These are phyloP conservation scores for Ophiocordyceps camponoti-leonardi DNA, from an alignment of 2,329 filamentous ascomycete genomes.

Conservation along the genomic window DNA sequence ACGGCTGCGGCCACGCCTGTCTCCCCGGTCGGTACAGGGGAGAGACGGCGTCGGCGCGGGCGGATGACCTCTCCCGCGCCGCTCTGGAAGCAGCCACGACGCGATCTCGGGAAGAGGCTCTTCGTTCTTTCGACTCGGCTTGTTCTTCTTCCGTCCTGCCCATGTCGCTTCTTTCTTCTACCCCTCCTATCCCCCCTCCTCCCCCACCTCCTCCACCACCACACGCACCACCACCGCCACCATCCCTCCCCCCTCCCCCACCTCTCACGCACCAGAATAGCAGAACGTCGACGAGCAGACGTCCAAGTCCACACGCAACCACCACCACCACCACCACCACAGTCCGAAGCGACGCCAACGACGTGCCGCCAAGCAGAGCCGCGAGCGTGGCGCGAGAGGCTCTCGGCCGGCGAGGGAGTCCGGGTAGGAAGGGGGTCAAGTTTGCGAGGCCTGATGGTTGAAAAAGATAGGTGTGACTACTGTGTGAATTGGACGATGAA, in stretches of 20 bases:
- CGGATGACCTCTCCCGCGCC: constrained; percentile 34
- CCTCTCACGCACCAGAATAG: neutral
- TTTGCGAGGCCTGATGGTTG: constrained; percentile 27
- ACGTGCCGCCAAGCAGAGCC: constrained; percentile 40
- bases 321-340: too few relatives aligned
- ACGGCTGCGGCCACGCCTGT: constrained; percentile 47
- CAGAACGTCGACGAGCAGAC: constrained; percentile 7
- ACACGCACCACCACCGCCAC: neutral
- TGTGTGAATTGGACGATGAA: too few relatives aligned
- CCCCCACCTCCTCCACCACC: neutral
- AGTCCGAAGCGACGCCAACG: constrained; percentile 29
- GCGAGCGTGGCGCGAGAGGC: constrained; percentile 42
- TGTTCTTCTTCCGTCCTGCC: too few relatives aligned
- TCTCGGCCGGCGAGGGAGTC: constrained; percentile 16
- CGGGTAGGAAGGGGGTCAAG: constrained; percentile 41
- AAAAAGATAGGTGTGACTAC: too few relatives aligned
- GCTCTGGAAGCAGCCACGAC: constrained; percentile 25
- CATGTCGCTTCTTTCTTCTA: too few relatives aligned
- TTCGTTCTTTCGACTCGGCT: neutral
- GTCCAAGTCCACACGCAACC: constrained; percentile 13
- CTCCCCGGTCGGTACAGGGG: constrained; percentile 38
- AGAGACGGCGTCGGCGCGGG: constrained; percentile 24
- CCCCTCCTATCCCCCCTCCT: too few relatives aligned
- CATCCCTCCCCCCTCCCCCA: neutral
- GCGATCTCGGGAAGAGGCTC: constrained; percentile 9